Conservation (phyloP, 257 asterid species). For the Dorcoceras hygrometricum region DNA sequence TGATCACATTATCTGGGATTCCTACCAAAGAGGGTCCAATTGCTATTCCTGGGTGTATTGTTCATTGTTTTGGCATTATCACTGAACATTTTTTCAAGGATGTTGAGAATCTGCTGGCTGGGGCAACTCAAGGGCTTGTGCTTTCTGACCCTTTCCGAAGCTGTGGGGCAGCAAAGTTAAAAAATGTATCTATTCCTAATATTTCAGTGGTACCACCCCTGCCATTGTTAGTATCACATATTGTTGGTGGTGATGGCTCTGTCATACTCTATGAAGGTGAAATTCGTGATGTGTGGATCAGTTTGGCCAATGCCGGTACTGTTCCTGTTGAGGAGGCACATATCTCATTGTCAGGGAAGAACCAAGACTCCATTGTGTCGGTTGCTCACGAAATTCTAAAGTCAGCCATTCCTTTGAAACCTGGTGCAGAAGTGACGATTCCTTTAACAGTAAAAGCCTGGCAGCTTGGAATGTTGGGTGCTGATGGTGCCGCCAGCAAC, state of each 20-base stretch:
- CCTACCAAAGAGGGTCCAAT: slow-evolving; percentile 84
- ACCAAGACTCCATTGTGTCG: slow-evolving; percentile 86
- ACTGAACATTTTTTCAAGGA: slow-evolving; percentile 97
- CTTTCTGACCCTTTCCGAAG: slow-evolving; percentile 97
- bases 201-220: slow-evolving; percentile 82
- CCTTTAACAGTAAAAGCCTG: slow-evolving; percentile 91
- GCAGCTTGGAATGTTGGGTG: slow-evolving; percentile 73
- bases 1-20: slow-evolving; percentile 86
- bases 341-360: slow-evolving; percentile 87
- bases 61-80: slow-evolving; percentile 94
- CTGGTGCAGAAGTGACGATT: slow-evolving; percentile 95
- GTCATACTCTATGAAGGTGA: slow-evolving; percentile 94
- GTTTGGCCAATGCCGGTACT: slow-evolving; percentile 95
- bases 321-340: slow-evolving; percentile 96
- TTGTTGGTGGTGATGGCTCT: slow-evolving; percentile 94
- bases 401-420: slow-evolving; percentile 82
- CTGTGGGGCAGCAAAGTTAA: slow-evolving; percentile 83
- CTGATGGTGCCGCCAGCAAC: slow-evolving; percentile 57
- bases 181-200: slow-evolving; percentile 56
- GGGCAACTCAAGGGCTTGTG: slow-evolving; percentile 98
- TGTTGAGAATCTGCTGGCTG: slow-evolving; percentile 81
- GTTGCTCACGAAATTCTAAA: slow-evolving; percentile 66
- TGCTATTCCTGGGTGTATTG: slow-evolving; percentile 87
- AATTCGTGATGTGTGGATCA: slow-evolving; percentile 86
- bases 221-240: slow-evolving; percentile 72